Evolutionary conservation across 805 yeast species (phyloP).

Genomic region (Candida koratica): DNA sequence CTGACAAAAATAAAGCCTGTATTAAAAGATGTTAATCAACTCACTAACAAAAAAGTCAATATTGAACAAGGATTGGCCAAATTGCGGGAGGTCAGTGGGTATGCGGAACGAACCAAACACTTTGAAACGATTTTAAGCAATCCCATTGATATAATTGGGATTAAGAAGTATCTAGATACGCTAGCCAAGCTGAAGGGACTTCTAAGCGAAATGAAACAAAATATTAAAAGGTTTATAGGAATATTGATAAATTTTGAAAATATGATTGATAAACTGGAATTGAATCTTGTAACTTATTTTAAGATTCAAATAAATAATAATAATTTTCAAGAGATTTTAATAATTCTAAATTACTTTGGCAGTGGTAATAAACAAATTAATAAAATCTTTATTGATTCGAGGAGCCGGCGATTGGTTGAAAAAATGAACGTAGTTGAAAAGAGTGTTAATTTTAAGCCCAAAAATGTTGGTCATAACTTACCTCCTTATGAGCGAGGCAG

Average conservation of each 20-base stretch:
- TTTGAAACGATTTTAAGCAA: slow-evolving; percentile 34
- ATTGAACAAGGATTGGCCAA: slow-evolving; percentile 53
- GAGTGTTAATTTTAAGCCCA: slow-evolving; percentile 21
- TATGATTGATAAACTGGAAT: slow-evolving; percentile 54
- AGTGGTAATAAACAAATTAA: slow-evolving; percentile 16
- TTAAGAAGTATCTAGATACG: slow-evolving; percentile 30
- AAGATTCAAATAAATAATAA: slow-evolving; percentile 34
- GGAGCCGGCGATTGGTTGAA: slow-evolving; percentile 33
- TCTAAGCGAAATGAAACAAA: slow-evolving; percentile 40
- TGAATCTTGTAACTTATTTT: slow-evolving; percentile 49
- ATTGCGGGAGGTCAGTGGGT: slow-evolving; percentile 49
- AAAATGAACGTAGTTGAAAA: slow-evolving; percentile 37
- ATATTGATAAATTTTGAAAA: slow-evolving; percentile 57
- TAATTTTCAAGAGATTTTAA: slow-evolving; percentile 35
- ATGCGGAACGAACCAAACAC: slow-evolving; percentile 43
- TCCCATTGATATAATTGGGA: slow-evolving; percentile 39
- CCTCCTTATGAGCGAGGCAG: slow-evolving; percentile 58
- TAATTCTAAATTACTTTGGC: slow-evolving; percentile 45
- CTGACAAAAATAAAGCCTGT: slow-evolving; percentile 69
- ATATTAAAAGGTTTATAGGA: slow-evolving; percentile 58
- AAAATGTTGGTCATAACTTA: slow-evolving; percentile 16
- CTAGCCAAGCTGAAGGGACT: slow-evolving; percentile 42
- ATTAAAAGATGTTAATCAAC: slow-evolving; percentile 53
- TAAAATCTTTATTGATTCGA: slow-evolving; percentile 19
- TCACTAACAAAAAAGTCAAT: slow-evolving; percentile 53